phyloP scores from a whole-genome alignment of 2,329 filamentous ascomycete genomes.

The Cryphonectria naterciae region DNA sequence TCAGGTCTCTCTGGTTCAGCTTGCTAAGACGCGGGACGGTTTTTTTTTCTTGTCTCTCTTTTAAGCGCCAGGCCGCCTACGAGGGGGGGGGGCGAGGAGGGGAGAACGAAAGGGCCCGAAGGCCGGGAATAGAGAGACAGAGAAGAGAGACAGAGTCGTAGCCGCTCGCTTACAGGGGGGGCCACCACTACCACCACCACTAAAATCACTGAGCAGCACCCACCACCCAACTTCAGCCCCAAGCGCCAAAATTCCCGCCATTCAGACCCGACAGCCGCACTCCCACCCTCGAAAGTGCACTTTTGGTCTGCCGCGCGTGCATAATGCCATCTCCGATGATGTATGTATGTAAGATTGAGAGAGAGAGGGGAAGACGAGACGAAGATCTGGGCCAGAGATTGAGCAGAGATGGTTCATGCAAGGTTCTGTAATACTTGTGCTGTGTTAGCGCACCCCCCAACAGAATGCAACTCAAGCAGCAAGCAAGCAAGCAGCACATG shows the following conservation, averaged over 20 bases:
- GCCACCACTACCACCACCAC: neutral
- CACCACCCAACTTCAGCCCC: neutral
- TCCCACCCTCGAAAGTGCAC: conserved; percentile 4
- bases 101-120: too few species aligned
- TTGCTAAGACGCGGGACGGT: neutral
- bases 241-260: neutral
- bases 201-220: neutral
- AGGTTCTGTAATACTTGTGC: neutral
- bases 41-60: neutral
- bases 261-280: conserved; percentile 4
- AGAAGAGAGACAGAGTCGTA: neutral
- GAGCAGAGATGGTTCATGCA: neutral
- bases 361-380: neutral
- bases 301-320: conserved; percentile 1
- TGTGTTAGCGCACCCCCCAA: neutral
- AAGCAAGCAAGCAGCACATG: neutral
- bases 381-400: neutral
- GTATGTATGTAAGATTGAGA: too few species aligned
- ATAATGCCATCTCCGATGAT: conserved; percentile 4
- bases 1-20: neutral
- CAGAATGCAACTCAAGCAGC: neutral
- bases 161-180: neutral
- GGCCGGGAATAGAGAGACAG: neutral
- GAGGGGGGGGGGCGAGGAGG: neutral
- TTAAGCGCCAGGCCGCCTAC: conserved; percentile 5